Base-by-base conservation (phyloP, 2,329 filamentous ascomycete genomes). In the Fusarium camptoceras region DNA sequence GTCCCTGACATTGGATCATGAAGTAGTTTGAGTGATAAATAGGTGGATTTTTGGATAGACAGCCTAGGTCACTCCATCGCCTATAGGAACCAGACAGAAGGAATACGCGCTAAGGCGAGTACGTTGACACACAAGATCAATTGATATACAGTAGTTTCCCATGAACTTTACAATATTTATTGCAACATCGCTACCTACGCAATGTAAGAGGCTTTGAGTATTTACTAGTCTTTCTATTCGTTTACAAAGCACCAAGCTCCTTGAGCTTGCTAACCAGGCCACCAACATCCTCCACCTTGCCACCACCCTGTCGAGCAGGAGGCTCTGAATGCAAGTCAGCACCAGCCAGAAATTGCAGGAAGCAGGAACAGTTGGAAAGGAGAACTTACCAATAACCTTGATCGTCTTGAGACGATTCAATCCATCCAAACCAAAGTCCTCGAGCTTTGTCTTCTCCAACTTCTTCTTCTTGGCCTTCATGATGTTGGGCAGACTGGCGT, bases 381-480 rank as follows among this genome's bases (percentile, higher is more conserved):
- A 22, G 6, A 71, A 85, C 89, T 77, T 82, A 94, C 91, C 92
- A 50, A 88, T 89, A 71, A 99, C 94, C 87, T 96, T 96, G 75
- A 98, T 77, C 57, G 94, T 92, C 89, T 96, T 97, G 79, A 99
- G 82, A 76, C 94, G 87, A 82, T 87, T 90, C 80, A 87, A 86
- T 55, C 88, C 88, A 75, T 94, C 90, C 44, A 97, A 82, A 3
- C 92, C 93, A 80, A 92, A 92, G 78, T 99, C 96, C 60, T 85
- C 87, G 79, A 98, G 80, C 72, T 88, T 93, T 87, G 94, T 92
- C 91, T 98, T 98, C 77, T 96, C 94, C 75, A 99, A 78, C 78
- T 93, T 93, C 92, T 99, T 99, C 92, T 98, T 99, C 92, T 99
- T 99, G 55, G 96, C 96, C 91, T 98, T 99, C 96, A 99, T 99